A percentile compares a stretch with the other conserved stretches of the same genome.
phyloP scores from a whole-genome alignment of 78 protist genomes.

The Emiliania huxleyi region DNA sequence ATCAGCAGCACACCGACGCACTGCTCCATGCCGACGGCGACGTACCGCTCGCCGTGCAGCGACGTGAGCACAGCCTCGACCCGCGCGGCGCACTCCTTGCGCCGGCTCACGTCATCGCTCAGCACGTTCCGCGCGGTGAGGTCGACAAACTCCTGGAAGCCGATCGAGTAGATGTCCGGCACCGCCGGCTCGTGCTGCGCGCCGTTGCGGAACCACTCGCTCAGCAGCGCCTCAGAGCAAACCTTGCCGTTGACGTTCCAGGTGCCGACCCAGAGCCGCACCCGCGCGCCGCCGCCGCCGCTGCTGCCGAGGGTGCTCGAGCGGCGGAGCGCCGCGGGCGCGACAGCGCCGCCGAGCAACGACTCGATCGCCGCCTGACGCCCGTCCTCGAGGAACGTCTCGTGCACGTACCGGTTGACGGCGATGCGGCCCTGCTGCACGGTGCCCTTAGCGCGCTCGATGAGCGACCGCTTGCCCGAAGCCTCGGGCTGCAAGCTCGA shows the following conservation, averaged over 20 bases:
- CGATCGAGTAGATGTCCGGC: not conserved
- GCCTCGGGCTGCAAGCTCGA: not conserved
- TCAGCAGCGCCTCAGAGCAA: too few species aligned
- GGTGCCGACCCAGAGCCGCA: not conserved
- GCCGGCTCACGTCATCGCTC: not conserved
- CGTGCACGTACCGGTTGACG: not conserved
- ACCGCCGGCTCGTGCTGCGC: not conserved
- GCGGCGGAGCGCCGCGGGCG: not conserved
- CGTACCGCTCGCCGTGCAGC: not conserved
- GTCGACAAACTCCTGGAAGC: not conserved
- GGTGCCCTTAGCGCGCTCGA: not conserved
- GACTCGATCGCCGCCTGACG: not conserved
- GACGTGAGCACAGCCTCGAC: not conserved
- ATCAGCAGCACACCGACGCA: not conserved
- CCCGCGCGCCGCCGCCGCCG: not conserved
- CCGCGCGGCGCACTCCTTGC: not conserved
- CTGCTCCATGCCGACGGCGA: not conserved
- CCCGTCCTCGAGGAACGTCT: constrained; percentile 19
- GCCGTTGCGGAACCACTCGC: not conserved
- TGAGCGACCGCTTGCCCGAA: not conserved
- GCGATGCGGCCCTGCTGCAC: not conserved
- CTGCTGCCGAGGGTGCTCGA: not conserved
- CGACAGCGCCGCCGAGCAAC: not conserved
- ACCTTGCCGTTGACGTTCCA: constrained; percentile 9
- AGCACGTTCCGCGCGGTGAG: not conserved